Evolutionary conservation across 495 filamentous ascomycete genomes (phyloP), one percentile per base, ranked within the genome.

Genomic region (Pyronema omphalodes): DNA sequence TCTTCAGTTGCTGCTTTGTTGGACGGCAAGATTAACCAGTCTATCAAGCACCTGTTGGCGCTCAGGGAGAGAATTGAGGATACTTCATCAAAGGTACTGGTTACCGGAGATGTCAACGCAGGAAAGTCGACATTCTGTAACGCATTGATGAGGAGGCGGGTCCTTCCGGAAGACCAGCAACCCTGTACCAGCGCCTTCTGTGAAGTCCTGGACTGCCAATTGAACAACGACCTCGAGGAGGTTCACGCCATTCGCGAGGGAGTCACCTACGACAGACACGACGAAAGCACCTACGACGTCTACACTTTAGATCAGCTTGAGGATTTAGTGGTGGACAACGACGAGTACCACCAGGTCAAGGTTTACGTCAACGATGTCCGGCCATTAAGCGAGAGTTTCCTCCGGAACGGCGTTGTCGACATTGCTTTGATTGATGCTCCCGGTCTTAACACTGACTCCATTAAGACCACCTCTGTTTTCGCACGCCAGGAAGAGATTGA

Each of bases 121-220:
- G 91, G 91, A 62, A 98, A 98, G 65, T 98, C 91, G 9, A 96
- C 91, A 5, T 96, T 98, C 60, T 98, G 91, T 71, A 98, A 98
- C 69, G 93, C 91, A 8, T 70, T 98, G 18, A 70, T 98, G 37
- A 81, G 91, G 43, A 81, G 88, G 54, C 95, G 95, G 68, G 75
- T 98, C 12, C 71, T 98, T 12, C 91, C 91, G 4, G 91, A 94
- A 70, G 93, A 96, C 58, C 88, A 98, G 66, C 91, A 94, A 61
- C 91, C 91, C n/a, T 96, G 93, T 70, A 98, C 91, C 5, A 91
- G 84, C 67, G 93, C 96, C 53, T 98, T 98, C 70, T 96, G 93
- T 65, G 91, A 98, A 66, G 91, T 98, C 3, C 71, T 98, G 41
- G 87, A 96, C 69, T 82, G 84, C 15, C 74, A 86, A 53, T 88